These are phyloP conservation scores for Thelonectria blattea DNA, from an alignment of 2,329 filamentous ascomycete genomes.

Conservation along the genomic window DNA sequence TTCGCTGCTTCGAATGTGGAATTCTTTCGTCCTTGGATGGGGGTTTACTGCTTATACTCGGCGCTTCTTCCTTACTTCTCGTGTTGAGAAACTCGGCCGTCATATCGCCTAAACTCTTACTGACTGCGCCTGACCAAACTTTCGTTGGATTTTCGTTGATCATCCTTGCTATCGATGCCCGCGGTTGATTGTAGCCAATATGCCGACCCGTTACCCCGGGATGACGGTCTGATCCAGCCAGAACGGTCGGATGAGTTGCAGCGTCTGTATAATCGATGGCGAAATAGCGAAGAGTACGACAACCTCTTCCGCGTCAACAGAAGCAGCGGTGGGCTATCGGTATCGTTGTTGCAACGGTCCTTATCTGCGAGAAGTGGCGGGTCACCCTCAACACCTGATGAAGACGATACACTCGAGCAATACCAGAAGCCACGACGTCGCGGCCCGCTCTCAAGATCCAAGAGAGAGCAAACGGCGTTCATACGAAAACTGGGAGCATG, in stretches of 20 bases:
- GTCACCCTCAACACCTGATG: slow-evolving; percentile 1
- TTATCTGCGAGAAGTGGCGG: slow-evolving; percentile 7
- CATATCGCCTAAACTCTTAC: not conserved
- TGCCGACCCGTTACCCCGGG: not conserved
- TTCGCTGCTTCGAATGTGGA: not conserved
- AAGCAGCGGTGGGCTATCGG: not conserved
- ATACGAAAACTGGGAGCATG: slow-evolving; percentile 21
- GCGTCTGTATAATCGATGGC: slow-evolving; percentile 22
- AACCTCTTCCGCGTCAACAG: slow-evolving; percentile 1
- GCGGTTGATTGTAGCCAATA: not conserved
- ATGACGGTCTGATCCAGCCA: slow-evolving; percentile 2
- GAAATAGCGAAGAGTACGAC: slow-evolving; percentile 13
- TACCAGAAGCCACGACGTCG: slow-evolving; percentile 8
- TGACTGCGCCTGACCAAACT: not conserved
- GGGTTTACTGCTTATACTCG: not conserved
- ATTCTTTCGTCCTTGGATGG: not conserved
- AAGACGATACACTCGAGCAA: slow-evolving; percentile 1
- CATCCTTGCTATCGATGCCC: slow-evolving; percentile 1
- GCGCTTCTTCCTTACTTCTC: not conserved
- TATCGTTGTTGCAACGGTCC: slow-evolving; percentile 6
- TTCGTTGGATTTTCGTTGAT: not conserved
- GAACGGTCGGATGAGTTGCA: slow-evolving; percentile 18
- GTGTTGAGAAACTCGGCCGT: not conserved
- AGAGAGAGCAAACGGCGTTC: slow-evolving; percentile 20
- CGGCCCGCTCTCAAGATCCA: slow-evolving; percentile 15